Percentiles rank a stretch among this genome's conserved stretches.
Conservation (phyloP, 2,329 filamentous ascomycete genomes). For the Nannizziopsis barbatae region DNA sequence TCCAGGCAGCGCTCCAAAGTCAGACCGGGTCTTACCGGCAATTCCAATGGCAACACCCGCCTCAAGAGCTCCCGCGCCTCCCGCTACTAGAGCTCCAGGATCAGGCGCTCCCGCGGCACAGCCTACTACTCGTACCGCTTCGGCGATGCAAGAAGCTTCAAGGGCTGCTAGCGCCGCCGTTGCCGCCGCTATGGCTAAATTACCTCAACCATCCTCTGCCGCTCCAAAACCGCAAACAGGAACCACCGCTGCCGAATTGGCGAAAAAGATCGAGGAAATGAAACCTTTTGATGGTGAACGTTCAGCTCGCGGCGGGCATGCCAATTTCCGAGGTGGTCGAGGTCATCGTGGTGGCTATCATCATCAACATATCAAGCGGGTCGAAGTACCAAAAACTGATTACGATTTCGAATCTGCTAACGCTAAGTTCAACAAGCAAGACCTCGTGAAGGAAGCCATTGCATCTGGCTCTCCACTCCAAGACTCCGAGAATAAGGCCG, state of each 20-base stretch:
- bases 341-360: conserved; percentile 34
- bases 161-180: conserved; percentile 42
- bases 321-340: conserved; percentile 36
- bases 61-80: conserved; percentile 25
- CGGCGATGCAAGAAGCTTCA: conserved; percentile 37
- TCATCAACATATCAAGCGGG: conserved; percentile 47
- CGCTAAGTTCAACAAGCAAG: conserved; percentile 80
- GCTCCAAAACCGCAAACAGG: conserved; percentile 25
- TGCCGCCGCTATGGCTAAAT: conserved; percentile 42
- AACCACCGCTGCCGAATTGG: conserved; percentile 30
- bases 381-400: conserved; percentile 81
- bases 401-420: conserved; percentile 85
- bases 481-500: conserved; percentile 40
- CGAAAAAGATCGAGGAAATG: conserved; percentile 39
- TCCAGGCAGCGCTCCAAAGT: conserved; percentile 26
- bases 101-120: conserved; percentile 23
- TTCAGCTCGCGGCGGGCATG: conserved; percentile 30
- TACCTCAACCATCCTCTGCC: conserved; percentile 31
- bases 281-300: conserved; percentile 32
- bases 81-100: conserved; percentile 23
- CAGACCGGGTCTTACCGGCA: conserved; percentile 36
- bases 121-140: conserved; percentile 15
- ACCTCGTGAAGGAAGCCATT: conserved; percentile 78
- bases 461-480: conserved; percentile 60
- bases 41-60: conserved; percentile 34